phyloP scores from a whole-genome alignment of 495 filamentous ascomycete genomes.

The Hyaloscypha bicolor region DNA sequence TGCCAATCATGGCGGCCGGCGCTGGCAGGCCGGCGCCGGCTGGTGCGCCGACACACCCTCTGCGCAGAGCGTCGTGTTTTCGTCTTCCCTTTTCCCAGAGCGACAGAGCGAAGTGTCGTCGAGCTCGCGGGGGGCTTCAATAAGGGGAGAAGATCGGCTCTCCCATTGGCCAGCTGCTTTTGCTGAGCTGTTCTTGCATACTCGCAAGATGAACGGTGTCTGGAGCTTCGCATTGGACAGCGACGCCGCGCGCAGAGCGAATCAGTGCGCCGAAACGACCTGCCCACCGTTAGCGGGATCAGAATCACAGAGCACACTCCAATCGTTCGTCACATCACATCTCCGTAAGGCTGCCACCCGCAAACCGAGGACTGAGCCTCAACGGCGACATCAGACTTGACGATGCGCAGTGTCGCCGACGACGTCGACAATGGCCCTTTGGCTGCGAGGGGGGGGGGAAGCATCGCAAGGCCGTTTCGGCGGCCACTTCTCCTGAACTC shows the following conservation, averaged over 20 bases:
- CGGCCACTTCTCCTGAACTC: conserved; percentile 17
- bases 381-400: conserved; percentile 15
- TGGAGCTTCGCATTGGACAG: conserved; percentile 17
- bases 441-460: conserved; percentile 29
- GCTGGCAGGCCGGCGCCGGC: background rate
- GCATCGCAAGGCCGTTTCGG: conserved; percentile 17
- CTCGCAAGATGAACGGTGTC: background rate
- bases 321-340: conserved; percentile 21
- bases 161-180: conserved; percentile 2
- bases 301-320: conserved; percentile 4
- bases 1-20: background rate
- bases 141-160: conserved; percentile 6
- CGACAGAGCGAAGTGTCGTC: background rate
- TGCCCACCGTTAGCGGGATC: background rate
- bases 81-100: background rate
- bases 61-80: background rate
- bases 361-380: conserved; percentile 25
- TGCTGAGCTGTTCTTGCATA: background rate
- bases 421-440: conserved; percentile 30
- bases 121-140: background rate
- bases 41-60: background rate
- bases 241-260: conserved; percentile 3
- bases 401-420: conserved; percentile 22
- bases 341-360: conserved; percentile 35
- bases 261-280: conserved; percentile 14